Conservation (phyloP, 768 basidiomycete genomes). For the Pleurotus salmoneostramineus region DNA sequence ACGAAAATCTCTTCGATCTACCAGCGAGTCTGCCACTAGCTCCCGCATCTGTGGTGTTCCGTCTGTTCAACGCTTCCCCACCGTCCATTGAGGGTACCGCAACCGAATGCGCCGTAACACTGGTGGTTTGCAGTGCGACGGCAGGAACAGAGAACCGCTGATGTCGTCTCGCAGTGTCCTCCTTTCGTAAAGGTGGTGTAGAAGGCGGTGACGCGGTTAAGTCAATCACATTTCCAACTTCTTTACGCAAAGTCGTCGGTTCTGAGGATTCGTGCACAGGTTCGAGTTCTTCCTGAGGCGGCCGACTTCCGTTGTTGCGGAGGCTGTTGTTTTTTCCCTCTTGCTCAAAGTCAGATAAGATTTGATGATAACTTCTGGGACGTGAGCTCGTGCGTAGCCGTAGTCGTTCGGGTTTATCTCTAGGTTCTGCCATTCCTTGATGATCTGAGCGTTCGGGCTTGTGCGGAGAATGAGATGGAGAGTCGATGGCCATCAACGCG, state of each 20-base stretch:
- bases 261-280: constrained; percentile 1
- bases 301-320: not conserved
- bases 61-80: not conserved
- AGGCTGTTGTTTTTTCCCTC: not conserved
- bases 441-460: constrained; percentile 6
- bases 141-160: constrained; percentile 77
- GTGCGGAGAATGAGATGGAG: constrained; percentile 7
- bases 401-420: constrained; percentile 22
- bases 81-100: constrained; percentile 16
- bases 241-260: not conserved
- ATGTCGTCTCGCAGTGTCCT: constrained; percentile 57
- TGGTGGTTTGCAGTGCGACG: constrained; percentile 70
- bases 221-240: not conserved
- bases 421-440: not conserved
- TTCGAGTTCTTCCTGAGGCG: constrained; percentile 1
- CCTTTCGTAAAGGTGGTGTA: constrained; percentile 31
- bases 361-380: constrained; percentile 63
- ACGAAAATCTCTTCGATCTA: constrained; percentile 50
- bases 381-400: constrained; percentile 35
- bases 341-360: constrained; percentile 58
- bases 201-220: constrained; percentile 14
- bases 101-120: constrained; percentile 58
- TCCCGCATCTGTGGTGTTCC: constrained; percentile 5
- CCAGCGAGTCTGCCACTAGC: constrained; percentile 15
- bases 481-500: constrained; percentile 43